Evolutionary conservation across 495 filamentous ascomycete species (phyloP), one percentile per base, ranked within the genome.

Genomic region (Venustampulla echinocandica): DNA sequence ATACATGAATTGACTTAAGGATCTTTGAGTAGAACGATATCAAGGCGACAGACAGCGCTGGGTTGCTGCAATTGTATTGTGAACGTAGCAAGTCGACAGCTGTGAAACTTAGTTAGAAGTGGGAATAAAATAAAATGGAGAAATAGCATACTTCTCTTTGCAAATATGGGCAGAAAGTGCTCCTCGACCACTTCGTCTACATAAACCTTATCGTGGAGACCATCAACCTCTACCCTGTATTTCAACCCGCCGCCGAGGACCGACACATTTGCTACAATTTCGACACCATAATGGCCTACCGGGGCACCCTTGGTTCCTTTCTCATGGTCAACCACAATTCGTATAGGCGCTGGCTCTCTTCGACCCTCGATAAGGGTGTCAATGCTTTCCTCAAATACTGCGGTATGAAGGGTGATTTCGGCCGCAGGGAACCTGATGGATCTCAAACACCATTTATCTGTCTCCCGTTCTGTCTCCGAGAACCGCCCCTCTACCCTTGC

Each of bases 401-500:
- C 82, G 2, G 84, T 78, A 44, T 88, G 70, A 17, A 94, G 63
- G 28, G 73, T 77, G 15, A 90, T 63, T 44, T 73, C 77, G 37
- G 71, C 81, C 22, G 76, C 69, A 2, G 69, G 63, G 47, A 76
- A 70, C 38, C 68, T 70, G 34, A 82, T 73, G 17, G 76, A 81
- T 18, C 87, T 76, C 10, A 93, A 68, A 19, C 83, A 79, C 87
- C 88, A 95, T 53, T 80, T 81, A 20, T 78, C 71, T 37, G 79
- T 76, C 63, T 95, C 84, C 44, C 88, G 74, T 69, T 92, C 83
- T 19, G 66, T 62, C 54, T 94, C 86, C 1, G 84, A 63, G 55
- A 87, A 90, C 28, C 92, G 74, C 6, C 80, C 84, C 61, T 95
- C 90, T 42, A 95, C 81, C 47, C 80, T 79, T 9, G 90, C 90